A percentile compares a stretch with the other conserved stretches of the same genome.
Evolutionary conservation across 177 flowering plant genomes (phyloP).

Genomic region (Tripterygium wilfordii): DNA sequence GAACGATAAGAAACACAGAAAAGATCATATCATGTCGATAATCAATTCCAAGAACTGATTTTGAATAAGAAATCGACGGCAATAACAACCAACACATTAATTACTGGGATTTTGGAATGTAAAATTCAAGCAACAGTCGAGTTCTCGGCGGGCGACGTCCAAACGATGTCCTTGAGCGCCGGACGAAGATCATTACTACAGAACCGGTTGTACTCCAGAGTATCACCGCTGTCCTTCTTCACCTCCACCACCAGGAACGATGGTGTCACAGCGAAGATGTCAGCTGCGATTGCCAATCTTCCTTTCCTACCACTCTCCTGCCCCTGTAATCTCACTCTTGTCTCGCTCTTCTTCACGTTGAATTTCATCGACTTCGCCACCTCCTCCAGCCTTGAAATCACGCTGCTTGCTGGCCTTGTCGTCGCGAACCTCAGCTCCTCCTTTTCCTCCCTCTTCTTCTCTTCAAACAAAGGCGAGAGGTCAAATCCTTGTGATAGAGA

Average conservation of each 20-base stretch:
- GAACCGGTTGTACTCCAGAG: slow-evolving; percentile 69
- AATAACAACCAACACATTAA: no score
- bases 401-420: slow-evolving; percentile 38
- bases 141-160: slow-evolving; percentile 48
- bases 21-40: no score
- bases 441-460: no score
- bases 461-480: slow-evolving; percentile 55
- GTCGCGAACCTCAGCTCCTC: slow-evolving; percentile 38
- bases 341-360: slow-evolving; percentile 57
- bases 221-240: slow-evolving; percentile 68
- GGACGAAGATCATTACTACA: slow-evolving; percentile 68
- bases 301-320: slow-evolving; percentile 70
- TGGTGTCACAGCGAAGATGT: slow-evolving; percentile 58
- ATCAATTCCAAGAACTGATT: no score
- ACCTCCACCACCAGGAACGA: slow-evolving; percentile 67
- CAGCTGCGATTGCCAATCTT: slow-evolving; percentile 56
- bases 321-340: slow-evolving; percentile 54
- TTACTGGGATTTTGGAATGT: no score
- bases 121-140: slow-evolving; percentile 22
- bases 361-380: slow-evolving; percentile 47
- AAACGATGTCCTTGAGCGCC: slow-evolving; percentile 67
- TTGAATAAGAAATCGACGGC: no score
- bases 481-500: slow-evolving; percentile 59
- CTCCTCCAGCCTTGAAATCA: slow-evolving; percentile 60
- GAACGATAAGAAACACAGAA: no score